Evolutionary conservation across 768 basidiomycete species (phyloP).

Genomic region (Dacryopinax primogenitus): DNA sequence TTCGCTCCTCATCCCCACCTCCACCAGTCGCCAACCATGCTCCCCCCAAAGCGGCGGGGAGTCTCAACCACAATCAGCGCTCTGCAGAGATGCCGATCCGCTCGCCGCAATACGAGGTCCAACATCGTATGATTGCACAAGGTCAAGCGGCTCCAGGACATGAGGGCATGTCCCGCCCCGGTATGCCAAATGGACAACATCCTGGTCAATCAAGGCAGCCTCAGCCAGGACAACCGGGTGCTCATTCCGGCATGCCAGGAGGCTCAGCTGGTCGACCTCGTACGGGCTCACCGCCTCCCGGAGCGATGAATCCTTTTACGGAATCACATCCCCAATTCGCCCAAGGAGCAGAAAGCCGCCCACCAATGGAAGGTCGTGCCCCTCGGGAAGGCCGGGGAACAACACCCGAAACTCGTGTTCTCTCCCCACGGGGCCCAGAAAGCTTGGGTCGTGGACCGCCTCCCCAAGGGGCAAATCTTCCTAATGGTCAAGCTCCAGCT

Average conservation of each 20-base stretch:
- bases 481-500: neutral
- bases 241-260: neutral
- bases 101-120: constrained; percentile 86
- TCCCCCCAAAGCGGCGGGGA: neutral
- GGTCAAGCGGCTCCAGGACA: constrained; percentile 39
- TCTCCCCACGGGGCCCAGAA: neutral
- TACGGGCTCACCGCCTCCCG: neutral
- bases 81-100: constrained; percentile 63
- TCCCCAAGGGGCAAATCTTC: neutral
- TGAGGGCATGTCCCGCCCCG: constrained; percentile 15
- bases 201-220: neutral
- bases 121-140: constrained; percentile 84
- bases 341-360: neutral
- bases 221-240: neutral
- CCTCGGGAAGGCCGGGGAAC: neutral
- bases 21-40: neutral
- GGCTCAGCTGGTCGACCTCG: neutral
- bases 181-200: constrained; percentile 10
- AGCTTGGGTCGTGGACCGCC: neutral
- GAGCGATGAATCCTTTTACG: constrained; percentile 11
- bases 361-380: neutral
- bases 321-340: constrained; percentile 8
- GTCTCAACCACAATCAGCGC: neutral
- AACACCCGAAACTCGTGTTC: neutral
- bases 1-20: neutral